Evolutionary conservation across 2,329 filamentous ascomycete species (phyloP).

Genomic region (Hyphodiscus sp.): DNA sequence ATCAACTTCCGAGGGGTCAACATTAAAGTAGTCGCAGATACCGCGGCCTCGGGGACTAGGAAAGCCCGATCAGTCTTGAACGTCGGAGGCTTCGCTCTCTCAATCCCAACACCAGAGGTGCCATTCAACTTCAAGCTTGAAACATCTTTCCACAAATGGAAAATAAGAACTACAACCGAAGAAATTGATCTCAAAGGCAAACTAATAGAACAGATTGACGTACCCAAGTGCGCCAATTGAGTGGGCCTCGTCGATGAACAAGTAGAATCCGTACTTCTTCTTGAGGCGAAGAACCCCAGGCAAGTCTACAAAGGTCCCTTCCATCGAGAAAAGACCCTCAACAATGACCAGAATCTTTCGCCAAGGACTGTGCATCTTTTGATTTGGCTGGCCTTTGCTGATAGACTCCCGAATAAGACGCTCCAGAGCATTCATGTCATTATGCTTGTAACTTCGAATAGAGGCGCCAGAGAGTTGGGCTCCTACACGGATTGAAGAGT

Average conservation of each 20-base stretch:
- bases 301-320: constrained; percentile 93
- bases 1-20: constrained; percentile 79
- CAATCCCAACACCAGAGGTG: too few species aligned
- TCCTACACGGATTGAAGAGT: constrained; percentile 90
- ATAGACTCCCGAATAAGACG: constrained; percentile 80
- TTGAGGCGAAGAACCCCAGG: constrained; percentile 78
- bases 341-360: constrained; percentile 95
- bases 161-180: not conserved
- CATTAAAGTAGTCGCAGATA: constrained; percentile 91
- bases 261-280: constrained; percentile 89
- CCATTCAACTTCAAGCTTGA: too few species aligned
- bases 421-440: constrained; percentile 83
- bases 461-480: constrained; percentile 86
- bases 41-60: constrained; percentile 68
- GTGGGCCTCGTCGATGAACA: constrained; percentile 93
- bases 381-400: constrained; percentile 78
- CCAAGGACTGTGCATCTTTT: constrained; percentile 87
- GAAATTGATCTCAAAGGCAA: too few species aligned
- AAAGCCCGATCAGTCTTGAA: not conserved
- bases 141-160: not conserved
- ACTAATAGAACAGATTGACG: not conserved
- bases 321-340: constrained; percentile 96
- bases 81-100: too few species aligned
- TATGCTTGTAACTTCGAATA: constrained; percentile 93
- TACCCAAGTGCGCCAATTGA: constrained; percentile 75